Base-by-base conservation (phyloP, 257 asterid species). In the Nicotiana noctiflora region DNA sequence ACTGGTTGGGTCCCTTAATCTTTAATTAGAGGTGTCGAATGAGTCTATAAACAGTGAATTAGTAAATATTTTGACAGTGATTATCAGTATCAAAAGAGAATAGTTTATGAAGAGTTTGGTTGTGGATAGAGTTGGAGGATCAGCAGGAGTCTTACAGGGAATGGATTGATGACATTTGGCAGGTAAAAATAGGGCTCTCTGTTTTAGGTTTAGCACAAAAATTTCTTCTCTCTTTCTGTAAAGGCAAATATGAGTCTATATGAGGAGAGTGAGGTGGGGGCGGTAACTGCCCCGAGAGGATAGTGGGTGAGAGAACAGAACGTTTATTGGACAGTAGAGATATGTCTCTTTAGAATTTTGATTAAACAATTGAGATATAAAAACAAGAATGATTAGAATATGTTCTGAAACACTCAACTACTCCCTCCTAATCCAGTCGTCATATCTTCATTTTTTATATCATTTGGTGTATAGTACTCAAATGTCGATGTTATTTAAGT, bases 211-310 rank as follows among this genome's bases (percentile, higher is more conserved):
- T 55, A 3, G 46, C 55, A 13, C 17, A 13, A 10, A 70, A 21
- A 12, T 19, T 68, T 40, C 6, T 19, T 40, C 55, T n/a, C n/a
- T 21, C 8, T 4, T 23, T 14, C 15, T 62, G 19, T 62, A 62
- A 14, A 13, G 59, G n/a, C 19, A 70, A 70, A 37, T 68, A 55
- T n/a, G n/a, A n/a, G n/a, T n/a, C n/a, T n/a, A n/a, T n/a, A n/a
- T 1, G 76, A 55, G 67, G 46, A 13, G 75, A 34, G 25, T 79
- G 66, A 23, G 31, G 8, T 29, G 60, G 51, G 53, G 12, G 67
- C 18, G 76, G 84, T 84, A 89, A 88, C 92, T 88, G 90, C 90
- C 81, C 84, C 85, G 63, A 76, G 80, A 75, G 77, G 80, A 79
- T 79, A 82, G 82, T 19, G 59, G 19, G 82, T 17, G 83, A 31